Evolutionary conservation across 2,329 filamentous ascomycete genomes (phyloP), one percentile per base, ranked within the genome.

Genomic region (Alternaria infectoria): DNA sequence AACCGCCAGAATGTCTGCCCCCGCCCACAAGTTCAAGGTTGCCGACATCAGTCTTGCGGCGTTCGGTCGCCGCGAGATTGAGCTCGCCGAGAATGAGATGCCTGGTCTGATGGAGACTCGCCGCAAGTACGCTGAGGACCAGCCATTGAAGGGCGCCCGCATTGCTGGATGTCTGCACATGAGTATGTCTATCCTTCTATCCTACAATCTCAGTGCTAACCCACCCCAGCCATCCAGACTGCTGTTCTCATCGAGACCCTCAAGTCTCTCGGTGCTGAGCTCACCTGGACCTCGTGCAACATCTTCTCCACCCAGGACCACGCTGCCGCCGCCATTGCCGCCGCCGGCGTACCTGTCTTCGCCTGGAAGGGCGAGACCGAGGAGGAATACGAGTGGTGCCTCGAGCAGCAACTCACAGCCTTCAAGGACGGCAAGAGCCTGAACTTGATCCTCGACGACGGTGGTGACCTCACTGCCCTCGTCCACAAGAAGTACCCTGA

Each of bases 241-340:
- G 96, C 96, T 77, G 96, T 99, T 80, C 91, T 99, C 79, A 99
- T 99, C 84, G 96, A 99, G 90, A 99, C 96, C 73, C 90, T 99
- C 81, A 92, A 88, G 79, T 87, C 91, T 74, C 93, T 99, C 78
- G 96, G 96, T 86, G 96, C 96, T 78, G 96, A 98, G 89, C 92
- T 98, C 77, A 99, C 96, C 81, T 98, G 96, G 96, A 92, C 95
- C 67, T 96, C 92, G 77, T 99, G 96, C 91, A 98, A 99, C 90
- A 98, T 99, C 85, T 99, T 97, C 91, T 96, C 92, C 82, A 98
- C 95, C 77, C 95, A 97, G 85, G 96, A 98, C 86, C 95, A 98
- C 86, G 96, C 96, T 77, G 96, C 96, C 59, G 94, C 96, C 73
- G 96, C 96, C 82, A 97, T 99, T 85, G 96, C 96, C 75, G 96